phyloP scores from a whole-genome alignment of 2,329 filamentous ascomycete species.

The Penicillium concentricum region DNA sequence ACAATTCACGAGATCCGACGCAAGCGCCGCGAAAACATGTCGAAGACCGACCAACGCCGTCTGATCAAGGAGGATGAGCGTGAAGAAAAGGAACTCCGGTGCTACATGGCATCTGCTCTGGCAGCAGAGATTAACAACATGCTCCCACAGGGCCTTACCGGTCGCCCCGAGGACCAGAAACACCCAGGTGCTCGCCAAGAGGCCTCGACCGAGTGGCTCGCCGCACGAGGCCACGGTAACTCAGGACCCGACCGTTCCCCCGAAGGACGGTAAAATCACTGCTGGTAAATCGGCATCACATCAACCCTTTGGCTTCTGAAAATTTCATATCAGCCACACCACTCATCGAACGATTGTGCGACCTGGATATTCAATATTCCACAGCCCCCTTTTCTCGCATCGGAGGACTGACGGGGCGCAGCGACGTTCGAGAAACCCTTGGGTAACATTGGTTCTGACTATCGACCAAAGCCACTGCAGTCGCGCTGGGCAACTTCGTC shows the following conservation, averaged over 20 bases:
- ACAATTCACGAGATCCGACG: conserved; percentile 89
- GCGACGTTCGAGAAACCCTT: neutral
- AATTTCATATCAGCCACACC: neutral
- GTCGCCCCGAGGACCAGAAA: conserved; percentile 43
- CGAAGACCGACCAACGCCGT: conserved; percentile 66
- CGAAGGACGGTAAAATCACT: conserved; percentile 31
- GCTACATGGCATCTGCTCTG: conserved; percentile 46
- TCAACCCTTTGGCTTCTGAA: conserved; percentile 1
- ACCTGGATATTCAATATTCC: conserved; percentile 6
- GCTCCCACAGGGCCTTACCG: conserved; percentile 31
- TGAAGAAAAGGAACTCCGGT: conserved; percentile 48
- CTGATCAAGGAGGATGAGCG: conserved; percentile 50
- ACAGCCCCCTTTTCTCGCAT: conserved; percentile 4
- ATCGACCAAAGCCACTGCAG: conserved; percentile 6
- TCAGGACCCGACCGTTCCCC: conserved; percentile 35
- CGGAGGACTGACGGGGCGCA: conserved; percentile 11
- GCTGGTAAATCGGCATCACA: neutral
- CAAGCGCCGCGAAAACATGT: conserved; percentile 77
- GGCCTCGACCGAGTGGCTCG: conserved; percentile 34
- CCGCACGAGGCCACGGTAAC: conserved; percentile 30
- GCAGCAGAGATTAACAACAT: conserved; percentile 47
- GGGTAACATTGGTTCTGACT: neutral
- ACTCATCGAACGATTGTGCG: conserved; percentile 12
- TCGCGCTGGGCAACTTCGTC: conserved; percentile 7
- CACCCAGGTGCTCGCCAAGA: conserved; percentile 39